A percentile compares a stretch with the other conserved stretches of the same genome.
Evolutionary conservation across 129 eudicot genomes (phyloP).

Genomic region (Flaveria ramosissima): DNA sequence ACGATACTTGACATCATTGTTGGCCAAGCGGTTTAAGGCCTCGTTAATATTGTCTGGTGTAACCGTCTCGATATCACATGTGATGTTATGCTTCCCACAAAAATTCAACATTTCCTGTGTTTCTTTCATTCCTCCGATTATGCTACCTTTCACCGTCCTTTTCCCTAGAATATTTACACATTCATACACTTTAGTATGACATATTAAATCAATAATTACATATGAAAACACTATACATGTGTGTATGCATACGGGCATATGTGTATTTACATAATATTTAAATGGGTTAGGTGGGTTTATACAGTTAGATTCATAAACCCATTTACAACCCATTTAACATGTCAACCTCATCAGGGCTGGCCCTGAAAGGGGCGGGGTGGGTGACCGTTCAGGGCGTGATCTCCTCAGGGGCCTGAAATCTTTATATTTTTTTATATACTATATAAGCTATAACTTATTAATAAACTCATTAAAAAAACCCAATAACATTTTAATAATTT

Average conservation of each 20-base stretch:
- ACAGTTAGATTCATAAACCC: background rate
- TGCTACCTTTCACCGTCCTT: constrained; percentile 81
- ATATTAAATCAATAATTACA: background rate
- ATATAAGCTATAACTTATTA: no score
- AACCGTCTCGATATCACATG: constrained; percentile 73
- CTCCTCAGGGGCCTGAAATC: no score
- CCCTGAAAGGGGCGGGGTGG: no score
- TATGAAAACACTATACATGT: background rate
- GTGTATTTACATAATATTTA: background rate
- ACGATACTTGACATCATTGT: constrained; percentile 81
- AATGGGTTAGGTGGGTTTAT: background rate
- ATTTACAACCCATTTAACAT: background rate
- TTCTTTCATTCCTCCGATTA: constrained; percentile 80
- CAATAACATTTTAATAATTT: no score
- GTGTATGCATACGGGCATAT: background rate
- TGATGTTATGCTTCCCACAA: constrained; percentile 75
- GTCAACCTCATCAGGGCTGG: background rate
- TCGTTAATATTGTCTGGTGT: constrained; percentile 56
- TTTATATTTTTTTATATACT: no score
- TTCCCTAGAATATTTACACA: constrained; percentile 44
- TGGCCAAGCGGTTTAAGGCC: constrained; percentile 67
- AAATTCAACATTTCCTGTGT: constrained; percentile 90
- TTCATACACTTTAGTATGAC: background rate
- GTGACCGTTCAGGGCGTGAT: no score
- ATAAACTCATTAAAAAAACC: no score